Evolutionary conservation across 768 basidiomycete genomes (phyloP), one percentile per base, ranked within the genome.

Genomic region (Krasilnikovozyma curviuscula): DNA sequence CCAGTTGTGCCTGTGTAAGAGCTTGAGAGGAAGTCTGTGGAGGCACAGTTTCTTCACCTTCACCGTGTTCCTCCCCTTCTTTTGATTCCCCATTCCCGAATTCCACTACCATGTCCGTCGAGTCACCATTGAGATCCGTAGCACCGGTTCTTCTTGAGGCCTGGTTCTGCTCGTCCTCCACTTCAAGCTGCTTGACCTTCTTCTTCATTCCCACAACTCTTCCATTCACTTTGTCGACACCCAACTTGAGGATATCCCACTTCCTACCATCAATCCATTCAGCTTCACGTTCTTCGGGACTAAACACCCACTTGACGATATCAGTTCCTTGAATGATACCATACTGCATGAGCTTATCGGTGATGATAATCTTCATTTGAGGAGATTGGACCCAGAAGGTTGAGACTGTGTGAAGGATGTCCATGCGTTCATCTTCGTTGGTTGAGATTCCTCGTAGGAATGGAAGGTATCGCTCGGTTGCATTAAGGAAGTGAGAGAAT

Each of bases 311-410:
- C 3, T 68, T 68, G 46, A 93, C 79, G 8, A 97, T 80, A 55
- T 98, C 89, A 14, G 77, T 76, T 0, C 89, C 85, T 57, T 95
- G 88, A 33, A 97, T 80, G 48, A 97, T 83, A 61, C 93, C 88
- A 65, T 98, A 98, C 61, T 97, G 91, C 77, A 97, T 82, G 46
- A 97, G 69, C 67, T 98, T 98, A 70, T 97, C 93, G 53, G 91
- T 79, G 7, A 95, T 86, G 59, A 98, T 88, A 14, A 73, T 71
- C 40, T 88, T 70, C 77, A 88, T 84, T 57, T 95, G 88, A 27
- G 73, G 69, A 59, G 81, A 85, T 56, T 76, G 65, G 54, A 71
- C 72, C 89, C 89, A 98, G 67, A 89, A 97, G 4, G 69, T 63
- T 0, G 76, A 74, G 0, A 79, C 75, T 2, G 78, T 73, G 13